phyloP scores from a whole-genome alignment of 2,329 filamentous ascomycete species.

The Pseudocercospora eumusae region DNA sequence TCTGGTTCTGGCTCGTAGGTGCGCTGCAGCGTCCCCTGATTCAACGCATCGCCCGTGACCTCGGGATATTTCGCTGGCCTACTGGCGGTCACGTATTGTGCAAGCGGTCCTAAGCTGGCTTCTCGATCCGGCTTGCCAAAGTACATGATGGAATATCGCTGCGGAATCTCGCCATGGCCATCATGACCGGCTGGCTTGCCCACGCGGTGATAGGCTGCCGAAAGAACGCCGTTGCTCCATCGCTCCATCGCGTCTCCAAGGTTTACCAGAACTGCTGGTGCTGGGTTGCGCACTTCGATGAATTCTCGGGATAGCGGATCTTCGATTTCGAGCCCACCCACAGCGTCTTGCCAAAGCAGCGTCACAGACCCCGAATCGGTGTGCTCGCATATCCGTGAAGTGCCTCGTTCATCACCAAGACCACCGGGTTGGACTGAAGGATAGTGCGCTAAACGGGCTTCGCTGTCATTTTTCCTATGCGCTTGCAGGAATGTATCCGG shows the following conservation, averaged over 20 bases:
- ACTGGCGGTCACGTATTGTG: slow-evolving; percentile 14
- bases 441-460: slow-evolving; percentile 21
- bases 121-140: slow-evolving; percentile 21
- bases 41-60: slow-evolving; percentile 17
- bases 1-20: slow-evolving; percentile 15
- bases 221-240: slow-evolving; percentile 22
- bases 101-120: slow-evolving; percentile 16
- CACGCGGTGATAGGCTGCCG: slow-evolving; percentile 21
- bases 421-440: slow-evolving; percentile 8
- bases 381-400: slow-evolving; percentile 20
- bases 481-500: slow-evolving; percentile 11
- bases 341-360: slow-evolving; percentile 22
- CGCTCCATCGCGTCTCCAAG: slow-evolving; percentile 23
- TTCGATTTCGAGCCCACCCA: slow-evolving; percentile 24
- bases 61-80: slow-evolving; percentile 13
- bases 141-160: slow-evolving; percentile 21
- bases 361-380: slow-evolving; percentile 21
- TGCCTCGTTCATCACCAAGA: slow-evolving; percentile 13
- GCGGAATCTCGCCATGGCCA: slow-evolving; percentile 5
- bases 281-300: slow-evolving; percentile 14
- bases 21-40: slow-evolving; percentile 18
- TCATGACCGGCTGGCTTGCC: neutral
- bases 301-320: slow-evolving; percentile 16
- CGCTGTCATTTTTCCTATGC: slow-evolving; percentile 14
- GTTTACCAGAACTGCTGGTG: slow-evolving; percentile 20